Percentiles rank a stretch among this genome's conserved stretches.
These are phyloP conservation scores for Podaxis carcinomalis DNA, from an alignment of 768 basidiomycete genomes.

Conservation along the genomic window DNA sequence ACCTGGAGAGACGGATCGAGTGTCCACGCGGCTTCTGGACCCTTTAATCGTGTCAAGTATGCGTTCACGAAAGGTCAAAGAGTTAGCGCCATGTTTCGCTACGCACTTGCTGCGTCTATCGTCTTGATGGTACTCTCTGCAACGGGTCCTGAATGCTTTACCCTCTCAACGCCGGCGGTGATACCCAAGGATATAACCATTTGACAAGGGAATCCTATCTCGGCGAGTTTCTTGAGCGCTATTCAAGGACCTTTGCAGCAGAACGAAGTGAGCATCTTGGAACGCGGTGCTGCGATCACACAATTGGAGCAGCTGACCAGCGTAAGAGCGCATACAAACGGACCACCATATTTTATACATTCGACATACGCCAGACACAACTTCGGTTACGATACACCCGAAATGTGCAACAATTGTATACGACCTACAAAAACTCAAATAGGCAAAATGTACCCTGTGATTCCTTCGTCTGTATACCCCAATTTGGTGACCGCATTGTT, in stretches of 20 bases:
- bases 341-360: too few species aligned
- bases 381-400: too few species aligned
- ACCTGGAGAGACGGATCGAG: neutral
- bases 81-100: slow-evolving; percentile 3
- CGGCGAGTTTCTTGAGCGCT: neutral
- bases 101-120: neutral
- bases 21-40: slow-evolving; percentile 3
- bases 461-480: slow-evolving; percentile 9
- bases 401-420: too few species aligned
- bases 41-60: slow-evolving; percentile 1
- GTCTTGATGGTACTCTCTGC: slow-evolving; percentile 4
- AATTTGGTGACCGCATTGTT: neutral
- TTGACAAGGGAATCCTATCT: neutral
- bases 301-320: neutral
- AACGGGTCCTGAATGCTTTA: slow-evolving; percentile 1
- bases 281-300: neutral
- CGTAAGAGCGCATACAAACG: too few species aligned
- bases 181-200: neutral
- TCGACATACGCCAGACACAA: too few species aligned
- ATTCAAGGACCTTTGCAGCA: neutral
- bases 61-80: neutral
- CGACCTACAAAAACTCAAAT: neutral
- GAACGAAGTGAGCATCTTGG: neutral
- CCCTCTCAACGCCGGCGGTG: neutral
- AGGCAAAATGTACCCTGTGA: slow-evolving; percentile 9